Base-by-base conservation (phyloP, 148 eudicot species). In the Talinum fruticosum region DNA sequence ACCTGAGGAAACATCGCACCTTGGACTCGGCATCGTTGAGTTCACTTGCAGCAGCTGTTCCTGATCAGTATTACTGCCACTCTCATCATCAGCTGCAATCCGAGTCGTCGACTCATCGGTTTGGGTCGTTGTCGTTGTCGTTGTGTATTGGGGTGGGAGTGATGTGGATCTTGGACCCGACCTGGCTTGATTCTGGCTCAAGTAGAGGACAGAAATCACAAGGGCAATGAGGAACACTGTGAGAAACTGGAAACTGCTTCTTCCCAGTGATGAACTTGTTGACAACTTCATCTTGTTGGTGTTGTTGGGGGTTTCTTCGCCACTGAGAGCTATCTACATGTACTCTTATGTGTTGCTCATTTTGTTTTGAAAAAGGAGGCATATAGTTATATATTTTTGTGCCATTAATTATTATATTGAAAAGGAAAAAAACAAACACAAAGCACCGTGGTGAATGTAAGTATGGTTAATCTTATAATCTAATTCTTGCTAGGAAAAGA, bases 1-100 rank as follows among this genome's bases (percentile, higher is more conserved):
- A 8, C 98, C 98, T 2, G 85, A 80, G 83, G 87, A 92, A 80
- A 90, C 84, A 77, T 94, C 83, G 75, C 98, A 92, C 12, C 53
- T 53, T 71, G 78, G 30, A 8, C 33, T 29, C 47, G 8, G 47
- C 14, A 41, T 14, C 8, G 12, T 41, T 69, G 64, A 16, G 29
- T 19, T 29, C 73, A 34, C 16, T 49, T 74, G 16, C 28, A 34
- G 23, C 34, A 28, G 30, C 49, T 76, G 67, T 57, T 53, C n/a
- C n/a, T n/a, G n/a, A n/a, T n/a, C 74, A 44, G 71, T 35, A 51
- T 15, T 51, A 51, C 21, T 18, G 4, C 23, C 57, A 51, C 57
- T 51, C 57, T 51, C 57, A 51, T 51, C 57, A 18, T 51, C 57
- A 0, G 57, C 57, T 51, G 57, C 57, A 51, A 51, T 23, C 57